Base-by-base conservation (phyloP, 805 yeast genomes). In the Lipomyces starkeyi region DNA sequence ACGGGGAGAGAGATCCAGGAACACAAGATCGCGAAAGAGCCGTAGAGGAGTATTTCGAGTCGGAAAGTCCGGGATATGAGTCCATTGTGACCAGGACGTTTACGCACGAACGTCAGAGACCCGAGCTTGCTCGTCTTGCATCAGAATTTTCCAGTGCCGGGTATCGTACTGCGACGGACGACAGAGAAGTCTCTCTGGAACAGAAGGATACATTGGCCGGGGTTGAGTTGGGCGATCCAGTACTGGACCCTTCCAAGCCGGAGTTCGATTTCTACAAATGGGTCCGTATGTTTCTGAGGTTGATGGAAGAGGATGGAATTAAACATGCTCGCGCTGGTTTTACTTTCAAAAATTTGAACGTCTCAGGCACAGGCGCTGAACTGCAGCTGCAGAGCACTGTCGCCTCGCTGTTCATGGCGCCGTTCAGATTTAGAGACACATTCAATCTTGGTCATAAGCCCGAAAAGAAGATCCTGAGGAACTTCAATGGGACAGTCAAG, bases 401-500 rank as follows among this genome's bases (percentile, higher is more conserved):
- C 56, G 56, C 34, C 32, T 53, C 56, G 34, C 56, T 53, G 17
- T 25, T 53, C n/a, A 53, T 53, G 56, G 34, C 56, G 34, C 56
- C 56, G 56, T 53, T 53, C 32, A 9, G 56, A 53, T 13, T 25
- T 53, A 9, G 56, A 22, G 56, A 53, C 9, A 11, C 17, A 25
- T 53, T 53, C 56, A 53, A 25, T 17, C 34, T 53, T 53, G 35
- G 56, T 4, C 56, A 25, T 64, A 75, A 69, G 61, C 75, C 73
- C 60, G 73, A 66, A 27, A 64, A 78, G 32, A 61, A 73, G 56
- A 65, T 75, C 66, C 72, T 75, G 61, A 53, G 59, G 58, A 69
- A 88, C 85, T 70, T 80, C 86, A 76, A 88, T 73, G 91, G 88
- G 25, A 59, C 84, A 4, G 80, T 87, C 74, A 65, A 84, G 79